Conservation (phyloP, 768 basidiomycete genomes). For the Suillus fuscotomentosus region DNA sequence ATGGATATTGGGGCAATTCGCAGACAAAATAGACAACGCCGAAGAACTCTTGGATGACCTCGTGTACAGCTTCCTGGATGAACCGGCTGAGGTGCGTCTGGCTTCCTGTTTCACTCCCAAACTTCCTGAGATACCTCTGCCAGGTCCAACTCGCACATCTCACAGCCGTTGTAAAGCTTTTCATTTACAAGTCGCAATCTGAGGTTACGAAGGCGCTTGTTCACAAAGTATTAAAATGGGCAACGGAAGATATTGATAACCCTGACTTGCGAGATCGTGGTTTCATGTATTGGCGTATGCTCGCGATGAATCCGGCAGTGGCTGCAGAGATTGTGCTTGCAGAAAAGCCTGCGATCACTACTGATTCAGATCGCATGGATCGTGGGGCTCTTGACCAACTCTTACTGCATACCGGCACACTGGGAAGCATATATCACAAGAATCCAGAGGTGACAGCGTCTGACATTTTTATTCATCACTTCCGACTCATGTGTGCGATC, state of each 20-base stretch:
- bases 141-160: conserved; percentile 95
- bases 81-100: conserved; percentile 82
- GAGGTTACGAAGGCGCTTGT: conserved; percentile 87
- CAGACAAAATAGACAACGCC: conserved; percentile 92
- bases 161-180: conserved; percentile 94
- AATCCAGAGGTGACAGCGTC: conserved; percentile 73
- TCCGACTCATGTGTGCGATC: conserved; percentile 8
- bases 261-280: conserved; percentile 96
- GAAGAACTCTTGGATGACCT: conserved; percentile 95
- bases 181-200: conserved; percentile 83
- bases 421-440: conserved; percentile 97
- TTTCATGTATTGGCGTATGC: conserved; percentile 99
- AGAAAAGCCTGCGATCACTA: conserved; percentile 96
- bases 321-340: conserved; percentile 89
- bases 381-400: conserved; percentile 94
- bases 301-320: conserved; percentile 87
- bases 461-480: conserved; percentile 6
- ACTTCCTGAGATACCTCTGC: not conserved
- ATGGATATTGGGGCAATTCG: conserved; percentile 97
- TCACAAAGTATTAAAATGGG: conserved; percentile 94
- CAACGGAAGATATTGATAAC: conserved; percentile 97
- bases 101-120: not conserved
- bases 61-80: conserved; percentile 85
- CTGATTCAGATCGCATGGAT: conserved; percentile 97
- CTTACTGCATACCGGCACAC: conserved; percentile 87